These are phyloP conservation scores for Carnegiea gigantea DNA, from an alignment of 179 eudicot species.

Conservation along the genomic window DNA sequence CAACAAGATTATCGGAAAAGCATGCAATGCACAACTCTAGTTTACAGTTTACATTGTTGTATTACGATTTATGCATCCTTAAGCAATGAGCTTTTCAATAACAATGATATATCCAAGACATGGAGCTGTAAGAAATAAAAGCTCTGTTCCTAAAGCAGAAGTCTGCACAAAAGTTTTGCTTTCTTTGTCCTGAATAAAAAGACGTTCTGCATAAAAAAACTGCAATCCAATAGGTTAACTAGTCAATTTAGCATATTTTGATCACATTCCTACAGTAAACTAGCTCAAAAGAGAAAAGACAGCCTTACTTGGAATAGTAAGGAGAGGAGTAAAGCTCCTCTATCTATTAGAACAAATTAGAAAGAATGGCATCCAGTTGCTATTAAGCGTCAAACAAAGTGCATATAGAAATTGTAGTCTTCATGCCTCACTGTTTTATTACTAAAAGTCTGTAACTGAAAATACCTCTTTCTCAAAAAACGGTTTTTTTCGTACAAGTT, in stretches of 20 bases:
- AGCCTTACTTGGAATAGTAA: not conserved
- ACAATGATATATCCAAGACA: no score
- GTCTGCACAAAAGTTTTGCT: no score
- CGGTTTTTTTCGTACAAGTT: slow-evolving; percentile 63
- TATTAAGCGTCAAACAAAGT: not conserved
- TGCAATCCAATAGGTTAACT: not conserved
- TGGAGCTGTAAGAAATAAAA: no score
- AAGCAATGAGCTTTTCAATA: no score
- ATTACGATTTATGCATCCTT: no score
- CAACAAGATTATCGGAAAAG: no score
- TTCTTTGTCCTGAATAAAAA: no score
- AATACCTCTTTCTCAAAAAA: slow-evolving; percentile 72
- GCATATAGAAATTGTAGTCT: not conserved
- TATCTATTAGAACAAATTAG: not conserved
- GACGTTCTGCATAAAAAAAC: no score
- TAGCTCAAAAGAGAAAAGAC: not conserved
- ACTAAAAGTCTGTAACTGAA: not conserved
- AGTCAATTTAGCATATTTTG: not conserved
- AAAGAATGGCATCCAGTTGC: not conserved
- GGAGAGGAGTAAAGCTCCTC: not conserved
- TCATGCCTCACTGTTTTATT: not conserved
- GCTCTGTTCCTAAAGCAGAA: no score
- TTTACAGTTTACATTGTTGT: no score
- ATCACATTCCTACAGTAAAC: not conserved
- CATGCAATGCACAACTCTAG: no score